These are phyloP conservation scores for Iris macrosiphon DNA, from an alignment of 106 monocot genomes.

Conservation along the genomic window DNA sequence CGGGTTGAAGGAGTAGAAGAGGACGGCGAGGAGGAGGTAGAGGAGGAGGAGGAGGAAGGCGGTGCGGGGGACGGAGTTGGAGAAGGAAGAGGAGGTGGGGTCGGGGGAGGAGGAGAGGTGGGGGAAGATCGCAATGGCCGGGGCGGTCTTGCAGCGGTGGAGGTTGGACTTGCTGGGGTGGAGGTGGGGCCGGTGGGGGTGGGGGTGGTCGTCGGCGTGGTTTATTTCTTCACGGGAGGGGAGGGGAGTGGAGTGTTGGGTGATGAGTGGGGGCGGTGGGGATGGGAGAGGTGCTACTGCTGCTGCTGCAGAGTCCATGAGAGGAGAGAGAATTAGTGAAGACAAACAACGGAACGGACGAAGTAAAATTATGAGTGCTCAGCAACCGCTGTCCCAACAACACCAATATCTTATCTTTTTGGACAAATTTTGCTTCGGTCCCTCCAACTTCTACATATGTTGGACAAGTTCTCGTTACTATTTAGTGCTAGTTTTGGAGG, in stretches of 20 bases:
- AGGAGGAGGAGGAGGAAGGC: slow-evolving; percentile 16
- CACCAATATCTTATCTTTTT: no score
- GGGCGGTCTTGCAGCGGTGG: slow-evolving; percentile 24
- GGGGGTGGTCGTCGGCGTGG: neutral
- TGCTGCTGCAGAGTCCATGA: no score
- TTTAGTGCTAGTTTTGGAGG: no score
- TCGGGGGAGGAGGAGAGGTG: neutral
- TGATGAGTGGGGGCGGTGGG: no score
- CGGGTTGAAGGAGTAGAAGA: slow-evolving; percentile 19
- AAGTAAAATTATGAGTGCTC: no score
- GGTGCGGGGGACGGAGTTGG: slow-evolving; percentile 13
- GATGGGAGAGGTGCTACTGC: no score
- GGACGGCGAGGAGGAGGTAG: slow-evolving; percentile 25
- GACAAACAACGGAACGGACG: no score
- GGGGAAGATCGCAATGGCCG: slow-evolving; percentile 13
- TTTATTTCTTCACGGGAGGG: neutral
- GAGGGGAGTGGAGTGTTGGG: neutral
- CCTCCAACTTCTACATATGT: no score
- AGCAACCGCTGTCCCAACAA: no score
- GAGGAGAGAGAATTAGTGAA: no score
- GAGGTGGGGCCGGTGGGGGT: neutral
- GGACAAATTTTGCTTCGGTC: no score
- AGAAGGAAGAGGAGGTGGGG: neutral
- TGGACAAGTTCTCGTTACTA: no score
- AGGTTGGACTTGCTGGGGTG: slow-evolving; percentile 1